Conservation (phyloP, 345 rosid genomes). For the Corchorus olitorius region DNA sequence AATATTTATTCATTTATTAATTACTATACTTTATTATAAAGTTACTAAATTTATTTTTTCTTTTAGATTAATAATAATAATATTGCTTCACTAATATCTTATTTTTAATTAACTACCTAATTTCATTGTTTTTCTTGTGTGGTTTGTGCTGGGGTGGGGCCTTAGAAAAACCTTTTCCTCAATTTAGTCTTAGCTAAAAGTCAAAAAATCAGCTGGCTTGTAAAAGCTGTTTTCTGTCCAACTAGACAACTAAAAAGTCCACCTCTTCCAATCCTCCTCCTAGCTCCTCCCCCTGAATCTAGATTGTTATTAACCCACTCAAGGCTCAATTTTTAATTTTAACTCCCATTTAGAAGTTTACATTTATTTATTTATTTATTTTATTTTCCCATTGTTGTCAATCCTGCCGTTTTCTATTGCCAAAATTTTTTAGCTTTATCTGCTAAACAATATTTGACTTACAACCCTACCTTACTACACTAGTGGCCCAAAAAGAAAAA, state of each 20-base stretch:
- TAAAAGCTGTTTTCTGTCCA: constrained; percentile 55
- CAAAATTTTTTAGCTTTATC: neutral
- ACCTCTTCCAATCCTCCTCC: neutral
- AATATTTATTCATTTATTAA: neutral
- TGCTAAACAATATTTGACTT: constrained; percentile 15
- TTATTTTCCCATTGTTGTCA: neutral
- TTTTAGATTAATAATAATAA: neutral
- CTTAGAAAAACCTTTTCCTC: neutral
- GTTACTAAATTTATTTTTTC: neutral
- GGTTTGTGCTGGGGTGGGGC: constrained; percentile 27
- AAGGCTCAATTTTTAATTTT: neutral
- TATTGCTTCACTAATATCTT: neutral
- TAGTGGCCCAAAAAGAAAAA: neutral
- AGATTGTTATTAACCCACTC: neutral
- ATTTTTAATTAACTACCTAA: constrained; percentile 13
- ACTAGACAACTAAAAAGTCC: constrained; percentile 6
- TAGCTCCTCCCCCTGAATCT: neutral
- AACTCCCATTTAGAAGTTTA: neutral
- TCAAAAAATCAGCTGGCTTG: constrained; percentile 48
- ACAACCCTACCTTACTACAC: neutral
- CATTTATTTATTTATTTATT: neutral
- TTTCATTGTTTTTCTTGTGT: neutral
- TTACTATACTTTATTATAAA: no score
- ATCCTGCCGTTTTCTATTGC: constrained; percentile 1
- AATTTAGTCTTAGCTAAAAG: constrained; percentile 26